Evolutionary conservation across 208 protist species (phyloP).

Genomic region (Wallacemonas collosoma): DNA sequence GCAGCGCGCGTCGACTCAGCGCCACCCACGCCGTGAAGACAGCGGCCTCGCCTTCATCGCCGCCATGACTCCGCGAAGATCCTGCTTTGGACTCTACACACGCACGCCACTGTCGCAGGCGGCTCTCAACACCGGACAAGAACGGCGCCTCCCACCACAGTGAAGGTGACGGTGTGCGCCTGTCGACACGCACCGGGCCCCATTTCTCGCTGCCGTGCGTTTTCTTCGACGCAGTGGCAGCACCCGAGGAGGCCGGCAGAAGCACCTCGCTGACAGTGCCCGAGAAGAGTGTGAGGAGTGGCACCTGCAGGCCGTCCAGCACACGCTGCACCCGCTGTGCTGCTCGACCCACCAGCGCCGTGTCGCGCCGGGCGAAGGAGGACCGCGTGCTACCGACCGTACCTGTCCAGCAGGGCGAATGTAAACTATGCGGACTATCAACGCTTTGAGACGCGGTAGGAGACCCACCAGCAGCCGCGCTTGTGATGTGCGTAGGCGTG

Average conservation of each 20-base stretch:
- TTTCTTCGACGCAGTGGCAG: no score
- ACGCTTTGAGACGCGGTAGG: background rate
- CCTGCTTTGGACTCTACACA: conserved; percentile 9
- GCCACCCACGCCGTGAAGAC: conserved; percentile 25
- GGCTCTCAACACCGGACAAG: background rate
- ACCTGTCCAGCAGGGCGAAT: no score
- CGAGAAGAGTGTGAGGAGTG: conserved; percentile 31
- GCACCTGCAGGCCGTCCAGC: conserved; percentile 28
- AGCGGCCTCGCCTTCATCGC: conserved; percentile 23
- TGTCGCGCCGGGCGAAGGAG: background rate
- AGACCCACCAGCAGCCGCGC: background rate
- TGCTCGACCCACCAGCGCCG: conserved; percentile 6
- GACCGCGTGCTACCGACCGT: no score
- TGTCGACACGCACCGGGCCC: no score
- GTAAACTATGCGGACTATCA: no score
- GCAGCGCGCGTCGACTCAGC: conserved; percentile 18
- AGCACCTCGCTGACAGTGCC: background rate
- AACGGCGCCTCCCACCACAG: conserved; percentile 11
- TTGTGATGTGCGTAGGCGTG: background rate
- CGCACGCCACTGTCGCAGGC: background rate
- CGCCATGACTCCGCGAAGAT: conserved; percentile 19
- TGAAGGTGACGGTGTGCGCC: background rate
- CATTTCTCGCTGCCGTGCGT: no score
- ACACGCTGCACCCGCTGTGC: conserved; percentile 20
- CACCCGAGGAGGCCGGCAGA: no score